A percentile compares a stretch with the other conserved stretches of the same genome.
Evolutionary conservation across 176 grass and related monocot genomes (phyloP).

Genomic region (Hordeum vulgare): DNA sequence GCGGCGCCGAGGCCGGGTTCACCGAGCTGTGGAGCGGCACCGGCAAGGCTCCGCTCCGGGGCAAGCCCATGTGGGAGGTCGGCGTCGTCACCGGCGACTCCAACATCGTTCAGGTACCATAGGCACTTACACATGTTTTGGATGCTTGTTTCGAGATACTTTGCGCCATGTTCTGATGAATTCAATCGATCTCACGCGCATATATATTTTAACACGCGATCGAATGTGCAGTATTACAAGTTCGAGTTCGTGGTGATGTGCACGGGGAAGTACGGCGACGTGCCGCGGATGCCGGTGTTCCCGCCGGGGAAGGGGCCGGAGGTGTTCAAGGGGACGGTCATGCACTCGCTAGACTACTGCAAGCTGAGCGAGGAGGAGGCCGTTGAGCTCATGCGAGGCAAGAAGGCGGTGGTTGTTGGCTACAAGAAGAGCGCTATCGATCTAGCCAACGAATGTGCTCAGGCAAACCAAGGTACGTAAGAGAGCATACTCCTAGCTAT

Average conservation of each 20-base stretch:
- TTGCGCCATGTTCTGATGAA: not conserved
- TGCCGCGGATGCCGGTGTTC: slow-evolving; percentile 65
- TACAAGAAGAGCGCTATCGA: slow-evolving; percentile 99
- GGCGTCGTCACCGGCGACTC: slow-evolving; percentile 37
- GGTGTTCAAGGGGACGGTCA: slow-evolving; percentile 67
- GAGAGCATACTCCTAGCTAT: not conserved
- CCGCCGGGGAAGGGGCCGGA: slow-evolving; percentile 58
- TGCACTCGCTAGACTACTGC: slow-evolving; percentile 92
- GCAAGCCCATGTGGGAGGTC: slow-evolving; percentile 76
- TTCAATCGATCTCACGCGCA: no score
- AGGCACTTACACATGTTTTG: not conserved
- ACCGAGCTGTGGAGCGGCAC: slow-evolving; percentile 64
- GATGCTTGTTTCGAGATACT: not conserved
- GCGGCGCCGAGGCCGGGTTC: slow-evolving; percentile 28
- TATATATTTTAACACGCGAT: not conserved
- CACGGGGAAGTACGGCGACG: slow-evolving; percentile 88
- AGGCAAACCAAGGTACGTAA: slow-evolving; percentile 80
- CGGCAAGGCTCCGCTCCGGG: slow-evolving; percentile 36
- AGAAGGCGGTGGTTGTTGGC: slow-evolving; percentile 85
- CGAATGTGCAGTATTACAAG: slow-evolving; percentile 42
- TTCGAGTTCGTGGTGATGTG: slow-evolving; percentile 99
- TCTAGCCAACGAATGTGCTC: slow-evolving; percentile 72
- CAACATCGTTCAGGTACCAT: slow-evolving; percentile 43
- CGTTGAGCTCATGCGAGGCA: slow-evolving; percentile 69
- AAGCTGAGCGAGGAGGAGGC: slow-evolving; percentile 64